These are phyloP conservation scores for Phaffia tasmanica DNA, from an alignment of 768 basidiomycete species.

Conservation along the genomic window DNA sequence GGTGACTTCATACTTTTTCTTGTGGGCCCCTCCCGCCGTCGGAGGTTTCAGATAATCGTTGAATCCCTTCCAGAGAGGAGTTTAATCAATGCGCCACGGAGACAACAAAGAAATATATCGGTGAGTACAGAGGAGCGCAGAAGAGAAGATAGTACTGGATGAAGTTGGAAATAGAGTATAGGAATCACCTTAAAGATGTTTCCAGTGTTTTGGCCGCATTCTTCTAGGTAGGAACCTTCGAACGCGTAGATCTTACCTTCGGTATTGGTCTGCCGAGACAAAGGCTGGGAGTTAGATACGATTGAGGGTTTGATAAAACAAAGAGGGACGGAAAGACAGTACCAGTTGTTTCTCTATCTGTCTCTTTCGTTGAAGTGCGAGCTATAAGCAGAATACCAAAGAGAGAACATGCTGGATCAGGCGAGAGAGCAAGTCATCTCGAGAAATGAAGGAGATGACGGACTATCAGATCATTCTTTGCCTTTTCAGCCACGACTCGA, in stretches of 20 bases:
- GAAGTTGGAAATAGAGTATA: no score
- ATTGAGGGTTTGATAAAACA: no score
- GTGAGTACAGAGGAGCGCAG: not conserved
- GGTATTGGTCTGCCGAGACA: conserved; percentile 36
- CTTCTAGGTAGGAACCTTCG: conserved; percentile 41
- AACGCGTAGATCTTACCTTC: conserved; percentile 40
- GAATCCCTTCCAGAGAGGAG: conserved; percentile 12
- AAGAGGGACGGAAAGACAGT: not conserved
- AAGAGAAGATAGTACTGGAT: no score
- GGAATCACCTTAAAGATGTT: conserved; percentile 41
- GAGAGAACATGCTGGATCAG: not conserved
- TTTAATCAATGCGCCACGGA: not conserved
- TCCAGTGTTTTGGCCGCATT: conserved; percentile 36
- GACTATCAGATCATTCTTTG: conserved; percentile 13
- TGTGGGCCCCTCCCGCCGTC: conserved; percentile 15
- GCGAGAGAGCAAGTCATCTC: not conserved
- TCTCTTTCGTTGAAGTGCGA: conserved; percentile 18
- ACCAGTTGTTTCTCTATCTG: conserved; percentile 20
- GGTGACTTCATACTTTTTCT: conserved; percentile 22
- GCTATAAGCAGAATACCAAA: not conserved
- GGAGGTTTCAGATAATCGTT: conserved; percentile 23
- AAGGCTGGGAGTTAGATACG: no score
- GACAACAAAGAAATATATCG: no score
- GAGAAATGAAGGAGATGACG: not conserved
- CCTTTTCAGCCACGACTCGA: conserved; percentile 9